These are phyloP conservation scores for Stachybotrys chartarum DNA, from an alignment of 2,329 filamentous ascomycete genomes.

Conservation along the genomic window DNA sequence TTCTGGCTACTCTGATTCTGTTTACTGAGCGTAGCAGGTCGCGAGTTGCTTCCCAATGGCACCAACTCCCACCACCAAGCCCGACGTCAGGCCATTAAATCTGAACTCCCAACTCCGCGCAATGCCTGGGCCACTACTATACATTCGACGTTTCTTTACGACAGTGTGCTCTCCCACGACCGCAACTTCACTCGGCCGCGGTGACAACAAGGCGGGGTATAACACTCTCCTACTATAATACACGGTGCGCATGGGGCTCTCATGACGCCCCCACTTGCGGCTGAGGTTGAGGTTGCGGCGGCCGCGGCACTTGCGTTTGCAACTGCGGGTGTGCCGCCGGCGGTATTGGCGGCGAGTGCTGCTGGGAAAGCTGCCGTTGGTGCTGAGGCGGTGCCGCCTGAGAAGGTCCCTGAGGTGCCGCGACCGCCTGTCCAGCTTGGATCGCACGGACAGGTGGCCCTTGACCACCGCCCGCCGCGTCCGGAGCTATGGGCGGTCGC, in stretches of 20 bases:
- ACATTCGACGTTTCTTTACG: neutral
- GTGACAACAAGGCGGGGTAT: conserved; percentile 1
- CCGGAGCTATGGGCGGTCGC: conserved; percentile 24
- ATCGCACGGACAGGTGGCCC: neutral
- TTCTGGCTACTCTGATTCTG: neutral
- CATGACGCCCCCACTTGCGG: conserved; percentile 18
- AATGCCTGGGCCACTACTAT: conserved; percentile 18
- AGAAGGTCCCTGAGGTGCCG: neutral
- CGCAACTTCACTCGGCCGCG: neutral
- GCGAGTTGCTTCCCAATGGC: neutral
- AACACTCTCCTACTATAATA: conserved; percentile 5
- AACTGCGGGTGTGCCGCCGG: conserved; percentile 4
- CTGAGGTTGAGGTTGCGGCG: conserved; percentile 17
- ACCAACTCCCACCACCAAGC: neutral
- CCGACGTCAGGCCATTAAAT: neutral
- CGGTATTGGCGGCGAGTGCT: conserved; percentile 6
- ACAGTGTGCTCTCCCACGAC: neutral
- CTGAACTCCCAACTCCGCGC: conserved; percentile 29
- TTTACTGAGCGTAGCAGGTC: neutral
- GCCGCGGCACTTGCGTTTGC: conserved; percentile 4
- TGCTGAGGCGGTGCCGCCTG: conserved; percentile 8
- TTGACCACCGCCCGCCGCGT: conserved; percentile 15
- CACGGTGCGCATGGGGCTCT: neutral
- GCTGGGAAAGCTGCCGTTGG: neutral
- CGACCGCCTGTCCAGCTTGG: neutral